Evolutionary conservation across 163 green algal genomes (phyloP).

Genomic region (Chloroidium sp.): DNA sequence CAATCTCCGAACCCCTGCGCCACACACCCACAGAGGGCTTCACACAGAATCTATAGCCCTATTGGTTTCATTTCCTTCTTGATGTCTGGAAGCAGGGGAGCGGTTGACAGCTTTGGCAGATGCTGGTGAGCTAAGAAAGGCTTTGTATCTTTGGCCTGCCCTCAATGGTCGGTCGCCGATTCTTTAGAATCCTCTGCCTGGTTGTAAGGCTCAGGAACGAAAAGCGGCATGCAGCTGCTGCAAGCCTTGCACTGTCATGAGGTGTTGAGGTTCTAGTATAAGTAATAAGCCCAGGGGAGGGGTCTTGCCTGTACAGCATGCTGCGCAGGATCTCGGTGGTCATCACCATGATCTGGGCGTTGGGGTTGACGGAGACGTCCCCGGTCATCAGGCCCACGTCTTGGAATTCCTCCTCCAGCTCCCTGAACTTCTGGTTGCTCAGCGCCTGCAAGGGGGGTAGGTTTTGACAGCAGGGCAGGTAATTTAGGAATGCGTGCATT

Average conservation of each 20-base stretch:
- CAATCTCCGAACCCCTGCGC: conserved; percentile 53
- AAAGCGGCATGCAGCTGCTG: too few relatives aligned
- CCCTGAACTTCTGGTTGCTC: conserved; percentile 94
- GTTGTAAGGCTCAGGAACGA: too few relatives aligned
- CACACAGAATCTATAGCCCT: not conserved
- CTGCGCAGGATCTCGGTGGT: conserved; percentile 92
- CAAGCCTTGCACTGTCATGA: too few relatives aligned
- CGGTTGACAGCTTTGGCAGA: too few relatives aligned
- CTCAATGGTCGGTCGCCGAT: too few relatives aligned
- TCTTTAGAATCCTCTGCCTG: too few relatives aligned
- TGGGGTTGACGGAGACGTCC: conserved; percentile 80
- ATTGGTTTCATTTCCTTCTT: not conserved
- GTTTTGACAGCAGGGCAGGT: not conserved
- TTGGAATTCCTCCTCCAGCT: conserved; percentile 72
- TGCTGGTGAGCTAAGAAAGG: too few relatives aligned
- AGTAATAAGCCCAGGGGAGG: too few relatives aligned
- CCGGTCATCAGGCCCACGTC: conserved; percentile 84
- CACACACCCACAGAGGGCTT: not conserved
- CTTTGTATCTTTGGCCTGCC: too few relatives aligned
- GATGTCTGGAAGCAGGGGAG: not conserved
- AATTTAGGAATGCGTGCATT: not conserved
- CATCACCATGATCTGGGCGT: conserved; percentile 86
- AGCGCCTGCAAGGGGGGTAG: conserved; percentile 46
- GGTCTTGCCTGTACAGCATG: conserved; percentile 52
- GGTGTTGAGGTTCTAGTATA: too few relatives aligned